These are phyloP conservation scores for Backusella luteola DNA, from an alignment of 192 early-diverging fungal genomes.

Conservation along the genomic window DNA sequence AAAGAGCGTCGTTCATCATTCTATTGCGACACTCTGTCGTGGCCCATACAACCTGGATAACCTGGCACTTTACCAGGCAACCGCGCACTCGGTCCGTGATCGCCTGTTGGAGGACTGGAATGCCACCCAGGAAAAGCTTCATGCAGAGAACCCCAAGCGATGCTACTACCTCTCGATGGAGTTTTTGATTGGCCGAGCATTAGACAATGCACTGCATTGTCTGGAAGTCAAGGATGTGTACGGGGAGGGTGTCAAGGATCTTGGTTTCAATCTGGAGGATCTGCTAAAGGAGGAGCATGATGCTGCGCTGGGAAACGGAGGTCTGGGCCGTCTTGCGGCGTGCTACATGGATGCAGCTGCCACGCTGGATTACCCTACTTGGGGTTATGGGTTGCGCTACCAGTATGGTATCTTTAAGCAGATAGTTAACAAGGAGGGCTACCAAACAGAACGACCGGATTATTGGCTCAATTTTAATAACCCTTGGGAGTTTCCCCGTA, in stretches of 20 bases:
- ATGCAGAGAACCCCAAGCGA: constrained; percentile 79
- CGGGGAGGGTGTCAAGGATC: constrained; percentile 53
- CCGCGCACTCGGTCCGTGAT: constrained; percentile 89
- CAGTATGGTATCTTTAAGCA: constrained; percentile 99
- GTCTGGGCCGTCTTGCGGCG: constrained; percentile 93
- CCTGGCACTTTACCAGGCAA: constrained; percentile 88
- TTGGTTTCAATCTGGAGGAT: constrained; percentile 94
- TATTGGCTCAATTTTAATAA: constrained; percentile 97
- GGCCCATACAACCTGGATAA: constrained; percentile 90
- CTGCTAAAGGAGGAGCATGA: constrained; percentile 92
- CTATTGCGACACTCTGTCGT: constrained; percentile 86
- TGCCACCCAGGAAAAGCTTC: constrained; percentile 73
- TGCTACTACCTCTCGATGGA: constrained; percentile 98
- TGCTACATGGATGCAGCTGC: constrained; percentile 98
- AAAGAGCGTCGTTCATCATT: constrained; percentile 84
- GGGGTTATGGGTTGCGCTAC: constrained; percentile 98
- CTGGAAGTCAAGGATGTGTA: constrained; percentile 80
- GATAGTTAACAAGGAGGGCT: constrained; percentile 84
- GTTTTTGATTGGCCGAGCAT: constrained; percentile 94
- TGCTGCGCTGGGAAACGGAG: constrained; percentile 96
- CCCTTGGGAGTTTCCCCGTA: constrained; percentile 95
- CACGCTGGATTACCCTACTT: constrained; percentile 89
- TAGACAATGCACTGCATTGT: constrained; percentile 94
- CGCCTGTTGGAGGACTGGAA: constrained; percentile 25
- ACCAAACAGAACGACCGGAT: constrained; percentile 94